phyloP scores from a whole-genome alignment of 1,139 yeast species.

The Hemisphaericaspora lyxosophila region DNA sequence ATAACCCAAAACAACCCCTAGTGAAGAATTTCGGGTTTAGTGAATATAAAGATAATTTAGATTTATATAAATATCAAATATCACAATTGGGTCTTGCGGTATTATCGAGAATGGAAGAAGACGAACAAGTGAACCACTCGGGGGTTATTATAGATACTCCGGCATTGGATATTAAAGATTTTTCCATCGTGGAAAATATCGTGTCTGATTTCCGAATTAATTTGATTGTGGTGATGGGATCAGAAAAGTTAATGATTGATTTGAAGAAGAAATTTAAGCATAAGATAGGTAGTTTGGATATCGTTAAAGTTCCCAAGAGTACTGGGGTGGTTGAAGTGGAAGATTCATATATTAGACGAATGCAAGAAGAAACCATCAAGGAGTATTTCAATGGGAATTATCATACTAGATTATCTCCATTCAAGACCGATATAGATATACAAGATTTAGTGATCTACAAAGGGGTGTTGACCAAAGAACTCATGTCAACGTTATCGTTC shows the following conservation, averaged over 20 bases:
- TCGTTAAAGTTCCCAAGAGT: constrained; percentile 66
- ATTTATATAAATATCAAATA: constrained; percentile 57
- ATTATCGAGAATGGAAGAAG: constrained; percentile 57
- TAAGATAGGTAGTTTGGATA: constrained; percentile 34
- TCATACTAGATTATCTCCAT: constrained; percentile 72
- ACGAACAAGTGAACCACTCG: constrained; percentile 45
- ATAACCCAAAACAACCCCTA: constrained; percentile 85
- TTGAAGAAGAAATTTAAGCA: constrained; percentile 56
- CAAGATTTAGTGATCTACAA: constrained; percentile 40
- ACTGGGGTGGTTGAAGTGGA: constrained; percentile 77
- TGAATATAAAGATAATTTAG: constrained; percentile 55
- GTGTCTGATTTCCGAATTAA: constrained; percentile 63
- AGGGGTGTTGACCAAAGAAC: constrained; percentile 38
- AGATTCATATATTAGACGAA: constrained; percentile 63
- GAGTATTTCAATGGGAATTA: constrained; percentile 87
- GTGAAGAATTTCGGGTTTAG: constrained; percentile 81
- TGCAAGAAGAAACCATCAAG: constrained; percentile 74
- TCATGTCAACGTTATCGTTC: constrained; percentile 38
- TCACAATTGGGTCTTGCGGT: constrained; percentile 61
- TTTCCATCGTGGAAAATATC: constrained; percentile 56
- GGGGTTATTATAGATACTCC: constrained; percentile 89
- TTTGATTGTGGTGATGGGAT: constrained; percentile 57
- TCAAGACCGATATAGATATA: constrained; percentile 44
- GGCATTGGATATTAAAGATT: constrained; percentile 49
- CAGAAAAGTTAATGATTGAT: constrained; percentile 65